Evolutionary conservation across 1,139 yeast genomes (phyloP).

Genomic region (Candida gigantensis): DNA sequence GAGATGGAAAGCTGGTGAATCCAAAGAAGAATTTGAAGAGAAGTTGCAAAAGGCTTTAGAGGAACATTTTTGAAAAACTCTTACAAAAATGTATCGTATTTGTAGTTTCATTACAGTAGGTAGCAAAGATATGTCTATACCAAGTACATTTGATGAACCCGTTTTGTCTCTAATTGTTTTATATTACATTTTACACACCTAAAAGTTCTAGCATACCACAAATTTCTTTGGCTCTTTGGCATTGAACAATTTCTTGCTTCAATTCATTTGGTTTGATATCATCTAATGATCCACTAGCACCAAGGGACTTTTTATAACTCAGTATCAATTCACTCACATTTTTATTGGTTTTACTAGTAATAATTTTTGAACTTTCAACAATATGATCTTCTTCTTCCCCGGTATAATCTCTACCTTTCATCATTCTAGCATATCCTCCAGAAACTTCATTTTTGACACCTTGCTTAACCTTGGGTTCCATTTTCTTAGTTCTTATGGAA

Average conservation of each 20-base stretch:
- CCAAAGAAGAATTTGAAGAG: slow-evolving; percentile 32
- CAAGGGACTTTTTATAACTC: slow-evolving; percentile 77
- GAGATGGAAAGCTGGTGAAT: slow-evolving; percentile 38
- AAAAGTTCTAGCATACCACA: slow-evolving; percentile 92
- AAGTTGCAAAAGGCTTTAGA: slow-evolving; percentile 18
- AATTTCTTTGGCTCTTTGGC: slow-evolving; percentile 84
- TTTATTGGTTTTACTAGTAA: slow-evolving; percentile 62
- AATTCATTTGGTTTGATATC: slow-evolving; percentile 79
- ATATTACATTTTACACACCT: slow-evolving; percentile 36
- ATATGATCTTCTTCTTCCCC: slow-evolving; percentile 86
- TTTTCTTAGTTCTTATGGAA: slow-evolving; percentile 84
- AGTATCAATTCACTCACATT: slow-evolving; percentile 81
- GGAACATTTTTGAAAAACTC: slow-evolving; percentile 5
- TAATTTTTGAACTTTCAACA: slow-evolving; percentile 24
- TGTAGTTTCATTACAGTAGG: too few relatives aligned
- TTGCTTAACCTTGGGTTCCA: slow-evolving; percentile 57
- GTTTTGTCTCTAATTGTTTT: too few relatives aligned
- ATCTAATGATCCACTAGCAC: slow-evolving; percentile 48
- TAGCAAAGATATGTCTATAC: too few relatives aligned
- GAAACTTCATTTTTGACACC: slow-evolving; percentile 50
- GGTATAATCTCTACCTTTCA: slow-evolving; percentile 86
- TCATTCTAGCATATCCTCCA: slow-evolving; percentile 69
- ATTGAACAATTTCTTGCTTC: slow-evolving; percentile 67
- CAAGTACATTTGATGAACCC: too few relatives aligned
- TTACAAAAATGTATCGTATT: too few relatives aligned